These are phyloP conservation scores for Phanerochaete sordida DNA, from an alignment of 768 basidiomycete species.

Conservation along the genomic window DNA sequence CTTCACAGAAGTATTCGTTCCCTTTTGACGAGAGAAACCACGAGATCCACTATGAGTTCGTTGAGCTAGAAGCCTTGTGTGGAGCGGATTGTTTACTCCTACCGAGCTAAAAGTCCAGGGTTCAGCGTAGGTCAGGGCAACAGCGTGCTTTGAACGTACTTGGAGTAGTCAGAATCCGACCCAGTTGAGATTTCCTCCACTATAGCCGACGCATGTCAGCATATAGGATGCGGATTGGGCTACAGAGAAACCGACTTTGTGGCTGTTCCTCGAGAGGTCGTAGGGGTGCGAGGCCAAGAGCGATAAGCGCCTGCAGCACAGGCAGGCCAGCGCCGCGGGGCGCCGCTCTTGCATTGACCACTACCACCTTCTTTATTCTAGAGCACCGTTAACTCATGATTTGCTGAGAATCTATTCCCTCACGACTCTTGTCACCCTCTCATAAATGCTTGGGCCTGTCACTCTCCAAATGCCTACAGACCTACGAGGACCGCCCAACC, in stretches of 20 bases:
- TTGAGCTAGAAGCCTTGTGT: not conserved
- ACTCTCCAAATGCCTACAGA: slow-evolving; percentile 28
- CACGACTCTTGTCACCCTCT: not conserved
- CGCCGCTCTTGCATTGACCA: not conserved
- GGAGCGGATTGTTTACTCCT: not conserved
- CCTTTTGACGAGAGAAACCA: slow-evolving; percentile 98
- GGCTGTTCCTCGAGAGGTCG: not conserved
- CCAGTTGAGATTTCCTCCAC: slow-evolving; percentile 90
- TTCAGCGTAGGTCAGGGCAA: slow-evolving; percentile 7
- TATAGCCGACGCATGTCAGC: slow-evolving; percentile 21
- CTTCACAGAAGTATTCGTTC: slow-evolving; percentile 99
- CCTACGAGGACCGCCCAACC: slow-evolving; percentile 11
- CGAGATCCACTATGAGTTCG: slow-evolving; percentile 79
- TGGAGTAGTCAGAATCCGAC: slow-evolving; percentile 94
- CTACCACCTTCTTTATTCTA: not conserved
- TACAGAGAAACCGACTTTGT: slow-evolving; percentile 5
- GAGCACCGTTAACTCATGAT: not conserved
- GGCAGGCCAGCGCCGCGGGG: not conserved
- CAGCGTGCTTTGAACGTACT: slow-evolving; percentile 46
- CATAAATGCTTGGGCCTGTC: slow-evolving; percentile 20
- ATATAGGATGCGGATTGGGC: not conserved
- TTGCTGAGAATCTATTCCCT: not conserved
- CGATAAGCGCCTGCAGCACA: not conserved
- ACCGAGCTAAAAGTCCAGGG: slow-evolving; percentile 17
- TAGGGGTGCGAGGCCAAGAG: not conserved